Evolutionary conservation across 306 rosid genomes (phyloP).

Genomic region (Trifolium subterraneum): DNA sequence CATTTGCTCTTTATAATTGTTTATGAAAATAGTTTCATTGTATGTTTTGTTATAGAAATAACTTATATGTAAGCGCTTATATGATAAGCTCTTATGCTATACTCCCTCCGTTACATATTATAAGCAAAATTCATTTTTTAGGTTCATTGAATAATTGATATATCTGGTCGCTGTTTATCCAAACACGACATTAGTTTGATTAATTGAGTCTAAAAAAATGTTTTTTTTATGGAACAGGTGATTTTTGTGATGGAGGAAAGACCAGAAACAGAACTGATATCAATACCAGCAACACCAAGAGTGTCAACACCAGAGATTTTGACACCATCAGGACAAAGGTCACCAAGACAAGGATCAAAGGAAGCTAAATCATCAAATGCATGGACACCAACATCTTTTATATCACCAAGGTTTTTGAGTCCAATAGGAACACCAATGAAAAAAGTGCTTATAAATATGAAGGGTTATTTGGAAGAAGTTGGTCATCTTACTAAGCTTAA

Average conservation of each 20-base stretch:
- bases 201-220: background rate
- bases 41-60: too few relatives aligned
- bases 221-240: background rate
- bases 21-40: too few relatives aligned
- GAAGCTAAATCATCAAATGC: conserved; percentile 89
- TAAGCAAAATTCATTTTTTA: too few relatives aligned
- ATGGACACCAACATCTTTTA: conserved; percentile 96
- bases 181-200: too few relatives aligned
- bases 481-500: conserved; percentile 97
- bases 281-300: conserved; percentile 93
- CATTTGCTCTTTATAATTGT: too few relatives aligned
- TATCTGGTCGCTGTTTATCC: too few relatives aligned
- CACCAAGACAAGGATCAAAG: conserved; percentile 79
- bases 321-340: conserved; percentile 91
- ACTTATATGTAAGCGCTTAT: too few relatives aligned
- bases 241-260: conserved; percentile 78
- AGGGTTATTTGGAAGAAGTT: conserved; percentile 91
- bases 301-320: conserved; percentile 91
- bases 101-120: too few relatives aligned
- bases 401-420: conserved; percentile 96
- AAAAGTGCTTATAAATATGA: conserved; percentile 89
- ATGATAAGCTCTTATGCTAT: too few relatives aligned
- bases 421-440: conserved; percentile 99
- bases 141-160: too few relatives aligned
- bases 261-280: conserved; percentile 93